Conservation (phyloP, 768 basidiomycete species). For the Inosperma sp. region DNA sequence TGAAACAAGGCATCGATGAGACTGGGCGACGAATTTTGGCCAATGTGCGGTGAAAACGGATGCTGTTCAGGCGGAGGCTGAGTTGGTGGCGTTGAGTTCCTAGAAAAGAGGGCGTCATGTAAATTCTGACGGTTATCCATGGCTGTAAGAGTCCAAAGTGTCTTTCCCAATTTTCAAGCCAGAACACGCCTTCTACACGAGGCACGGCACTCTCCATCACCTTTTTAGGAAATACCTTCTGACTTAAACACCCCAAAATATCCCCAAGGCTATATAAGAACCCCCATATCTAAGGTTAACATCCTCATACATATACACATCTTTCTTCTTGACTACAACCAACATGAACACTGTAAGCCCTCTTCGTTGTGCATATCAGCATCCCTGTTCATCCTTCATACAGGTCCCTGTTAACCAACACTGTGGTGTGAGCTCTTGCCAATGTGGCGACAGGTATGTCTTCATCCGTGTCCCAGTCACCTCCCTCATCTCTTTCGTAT, state of each 20-base stretch:
- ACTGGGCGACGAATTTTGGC: slow-evolving; percentile 45
- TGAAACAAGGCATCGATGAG: slow-evolving; percentile 70
- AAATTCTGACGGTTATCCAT: slow-evolving; percentile 25
- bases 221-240: too few relatives aligned
- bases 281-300: too few relatives aligned
- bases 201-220: slow-evolving; percentile 34
- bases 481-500: slow-evolving; percentile 1
- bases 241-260: too few relatives aligned
- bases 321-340: slow-evolving; percentile 12
- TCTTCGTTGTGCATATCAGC: slow-evolving; percentile 1
- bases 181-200: slow-evolving; percentile 44
- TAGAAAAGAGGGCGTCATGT: slow-evolving; percentile 48
- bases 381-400: slow-evolving; percentile 8
- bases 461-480: slow-evolving; percentile 11
- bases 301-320: slow-evolving; percentile 3
- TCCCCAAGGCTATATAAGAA: too few relatives aligned
- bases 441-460: slow-evolving; percentile 45
- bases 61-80: slow-evolving; percentile 27
- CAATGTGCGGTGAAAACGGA: slow-evolving; percentile 34
- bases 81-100: slow-evolving; percentile 48
- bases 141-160: slow-evolving; percentile 13
- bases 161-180: slow-evolving; percentile 20
- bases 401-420: slow-evolving; percentile 38
- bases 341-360: slow-evolving; percentile 41
- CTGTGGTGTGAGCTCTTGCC: slow-evolving; percentile 49